A percentile compares a stretch with the other conserved stretches of the same genome.
These are phyloP conservation scores for Sphagnurus paluster DNA, from an alignment of 1,284 basidiomycete species.

Conservation along the genomic window DNA sequence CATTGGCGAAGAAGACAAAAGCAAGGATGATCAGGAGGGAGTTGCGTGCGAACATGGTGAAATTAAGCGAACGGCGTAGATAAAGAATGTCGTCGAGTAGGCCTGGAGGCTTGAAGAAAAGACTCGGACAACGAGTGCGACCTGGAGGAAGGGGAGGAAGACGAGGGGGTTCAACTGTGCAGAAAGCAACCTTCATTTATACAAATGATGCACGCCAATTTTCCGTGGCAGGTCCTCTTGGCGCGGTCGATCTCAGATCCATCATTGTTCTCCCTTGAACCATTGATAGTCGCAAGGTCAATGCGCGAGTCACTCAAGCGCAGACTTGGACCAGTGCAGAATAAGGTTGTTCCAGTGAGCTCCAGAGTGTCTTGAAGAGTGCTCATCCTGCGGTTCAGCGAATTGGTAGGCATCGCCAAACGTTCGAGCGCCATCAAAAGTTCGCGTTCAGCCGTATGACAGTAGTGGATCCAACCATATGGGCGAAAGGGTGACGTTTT, in stretches of 20 bases:
- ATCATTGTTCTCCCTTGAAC: conserved; percentile 4
- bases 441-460: no score
- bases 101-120: conserved; percentile 15
- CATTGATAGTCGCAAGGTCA: background rate
- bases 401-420: no score
- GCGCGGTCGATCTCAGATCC: conserved; percentile 7
- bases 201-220: conserved; percentile 8
- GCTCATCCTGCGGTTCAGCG: no score
- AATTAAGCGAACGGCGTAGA: conserved; percentile 11
- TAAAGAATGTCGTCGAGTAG: conserved; percentile 16
- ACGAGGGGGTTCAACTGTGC: conserved; percentile 4
- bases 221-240: conserved; percentile 7
- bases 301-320: background rate
- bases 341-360: no score
- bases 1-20: conserved; percentile 26
- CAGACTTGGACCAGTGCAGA: background rate
- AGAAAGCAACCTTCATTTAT: background rate
- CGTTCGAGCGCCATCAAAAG: no score
- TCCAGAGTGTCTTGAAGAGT: no score
- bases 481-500: no score
- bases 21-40: conserved; percentile 26
- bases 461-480: no score
- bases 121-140: conserved; percentile 15
- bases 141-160: conserved; percentile 10
- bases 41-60: conserved; percentile 20